Conservation (phyloP, 1,284 basidiomycete species). For the Tilletiaria anomala region DNA sequence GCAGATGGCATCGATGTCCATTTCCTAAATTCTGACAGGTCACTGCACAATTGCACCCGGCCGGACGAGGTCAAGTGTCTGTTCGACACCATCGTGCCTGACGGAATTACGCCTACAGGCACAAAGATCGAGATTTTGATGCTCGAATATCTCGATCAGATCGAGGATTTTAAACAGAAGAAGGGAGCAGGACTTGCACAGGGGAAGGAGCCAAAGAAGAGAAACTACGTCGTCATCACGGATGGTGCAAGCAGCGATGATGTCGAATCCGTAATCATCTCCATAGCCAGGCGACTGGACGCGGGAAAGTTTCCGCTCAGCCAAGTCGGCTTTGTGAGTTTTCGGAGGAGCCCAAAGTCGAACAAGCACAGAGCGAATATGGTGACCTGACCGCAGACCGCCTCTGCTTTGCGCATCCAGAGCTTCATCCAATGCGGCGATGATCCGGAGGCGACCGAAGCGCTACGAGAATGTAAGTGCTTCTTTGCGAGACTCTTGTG, state of each 20-base stretch:
- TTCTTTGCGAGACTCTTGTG: slow-evolving; percentile 26
- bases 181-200: not conserved
- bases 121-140: slow-evolving; percentile 16
- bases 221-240: slow-evolving; percentile 10
- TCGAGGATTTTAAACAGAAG: slow-evolving; percentile 9
- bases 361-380: too few relatives aligned
- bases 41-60: slow-evolving; percentile 5
- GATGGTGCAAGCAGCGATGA: slow-evolving; percentile 42
- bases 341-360: too few relatives aligned
- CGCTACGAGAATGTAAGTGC: slow-evolving; percentile 42
- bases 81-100: slow-evolving; percentile 13
- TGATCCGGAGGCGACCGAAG: slow-evolving; percentile 43
- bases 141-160: slow-evolving; percentile 12
- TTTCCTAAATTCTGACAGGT: slow-evolving; percentile 14
- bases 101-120: slow-evolving; percentile 20
- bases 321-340: slow-evolving; percentile 48
- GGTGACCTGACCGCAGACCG: too few relatives aligned
- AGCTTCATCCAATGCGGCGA: slow-evolving; percentile 50
- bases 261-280: slow-evolving; percentile 45
- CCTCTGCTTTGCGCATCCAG: too few relatives aligned
- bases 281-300: slow-evolving; percentile 46
- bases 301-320: slow-evolving; percentile 44
- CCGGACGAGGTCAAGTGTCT: slow-evolving; percentile 6
- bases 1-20: slow-evolving; percentile 22
- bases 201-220: slow-evolving; percentile 5